Conservation (phyloP, 768 basidiomycete genomes). For the Podaxis carcinomalis region DNA sequence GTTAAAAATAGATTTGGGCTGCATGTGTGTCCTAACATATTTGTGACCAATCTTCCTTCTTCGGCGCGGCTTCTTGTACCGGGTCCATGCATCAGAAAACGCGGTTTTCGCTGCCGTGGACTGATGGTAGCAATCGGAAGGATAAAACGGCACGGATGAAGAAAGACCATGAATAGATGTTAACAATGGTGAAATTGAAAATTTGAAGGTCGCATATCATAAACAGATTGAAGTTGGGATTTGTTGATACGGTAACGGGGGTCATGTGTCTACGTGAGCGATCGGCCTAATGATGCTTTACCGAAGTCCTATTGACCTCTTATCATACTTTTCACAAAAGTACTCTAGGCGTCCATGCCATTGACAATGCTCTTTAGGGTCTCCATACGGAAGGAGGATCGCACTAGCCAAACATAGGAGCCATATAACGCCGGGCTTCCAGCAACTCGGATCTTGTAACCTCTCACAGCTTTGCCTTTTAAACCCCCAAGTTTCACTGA, state of each 20-base stretch:
- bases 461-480: background rate
- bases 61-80: background rate
- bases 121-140: background rate
- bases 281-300: background rate
- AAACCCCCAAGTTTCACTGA: background rate
- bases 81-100: background rate
- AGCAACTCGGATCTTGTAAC: constrained; percentile 3
- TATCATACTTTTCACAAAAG: background rate
- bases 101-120: background rate
- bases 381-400: background rate
- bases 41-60: constrained; percentile 8
- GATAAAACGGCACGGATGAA: background rate
- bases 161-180: background rate
- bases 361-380: background rate
- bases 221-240: background rate
- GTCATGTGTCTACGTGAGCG: background rate
- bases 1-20: background rate
- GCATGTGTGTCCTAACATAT: background rate
- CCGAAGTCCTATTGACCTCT: background rate
- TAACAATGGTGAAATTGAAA: background rate
- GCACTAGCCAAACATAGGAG: background rate
- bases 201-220: background rate
- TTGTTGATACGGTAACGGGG: background rate
- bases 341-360: background rate
- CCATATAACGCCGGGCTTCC: background rate